A percentile compares a stretch with the other conserved stretches of the same genome.
phyloP scores from a whole-genome alignment of 202 grass and related monocot species.

The Zoysia matrella region DNA sequence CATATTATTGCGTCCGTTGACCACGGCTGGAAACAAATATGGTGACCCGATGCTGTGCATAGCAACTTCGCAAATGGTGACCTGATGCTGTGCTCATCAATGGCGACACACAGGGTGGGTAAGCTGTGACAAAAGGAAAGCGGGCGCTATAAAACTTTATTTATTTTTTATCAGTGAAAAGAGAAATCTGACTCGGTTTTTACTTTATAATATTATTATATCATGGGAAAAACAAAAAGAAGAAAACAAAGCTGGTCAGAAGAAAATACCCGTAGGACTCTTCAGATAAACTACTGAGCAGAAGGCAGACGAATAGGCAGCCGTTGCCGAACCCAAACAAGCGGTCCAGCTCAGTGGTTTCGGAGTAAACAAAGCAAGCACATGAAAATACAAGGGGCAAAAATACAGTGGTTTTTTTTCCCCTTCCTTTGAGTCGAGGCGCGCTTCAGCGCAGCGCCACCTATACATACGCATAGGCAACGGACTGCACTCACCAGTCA shows the following conservation, averaged over 20 bases:
- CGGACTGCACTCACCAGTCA: not conserved
- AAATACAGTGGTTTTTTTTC: not conserved
- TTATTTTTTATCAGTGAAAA: not conserved
- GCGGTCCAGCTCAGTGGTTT: constrained; percentile 35
- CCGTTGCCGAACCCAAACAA: not conserved
- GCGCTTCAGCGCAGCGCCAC: not conserved
- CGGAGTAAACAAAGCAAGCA: not conserved
- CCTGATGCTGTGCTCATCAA: constrained; percentile 42
- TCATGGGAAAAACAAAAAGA: constrained; percentile 1
- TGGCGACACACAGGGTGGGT: constrained; percentile 13
- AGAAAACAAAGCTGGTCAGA: constrained; percentile 14
- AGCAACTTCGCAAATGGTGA: not conserved
- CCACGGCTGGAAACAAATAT: not conserved
- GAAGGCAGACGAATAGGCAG: not conserved
- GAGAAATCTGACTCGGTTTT: not conserved
- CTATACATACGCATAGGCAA: not conserved
- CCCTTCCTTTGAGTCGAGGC: no score
- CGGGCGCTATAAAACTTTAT: not conserved
- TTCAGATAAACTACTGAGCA: not conserved
- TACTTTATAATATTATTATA: no score
- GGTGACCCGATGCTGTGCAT: no score
- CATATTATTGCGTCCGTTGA: not conserved
- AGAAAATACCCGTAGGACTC: not conserved
- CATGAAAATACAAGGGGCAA: not conserved
- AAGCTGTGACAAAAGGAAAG: constrained; percentile 11